These are phyloP conservation scores for Penicillium freii DNA, from an alignment of 2,329 filamentous ascomycete species.

Conservation along the genomic window DNA sequence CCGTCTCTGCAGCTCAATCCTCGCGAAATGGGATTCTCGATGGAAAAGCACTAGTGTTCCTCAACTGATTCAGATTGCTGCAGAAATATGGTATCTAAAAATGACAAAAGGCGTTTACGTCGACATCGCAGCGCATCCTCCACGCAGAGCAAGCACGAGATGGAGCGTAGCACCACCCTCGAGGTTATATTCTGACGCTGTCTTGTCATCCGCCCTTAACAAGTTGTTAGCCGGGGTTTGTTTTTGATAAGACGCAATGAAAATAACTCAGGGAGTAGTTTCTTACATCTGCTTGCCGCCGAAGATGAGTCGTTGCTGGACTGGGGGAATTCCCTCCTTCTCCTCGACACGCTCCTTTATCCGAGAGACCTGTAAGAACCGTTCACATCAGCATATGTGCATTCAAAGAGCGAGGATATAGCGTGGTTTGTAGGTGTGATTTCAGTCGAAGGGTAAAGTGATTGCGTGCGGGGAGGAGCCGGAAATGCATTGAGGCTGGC, in stretches of 20 bases:
- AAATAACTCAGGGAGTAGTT: not conserved
- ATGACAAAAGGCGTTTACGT: conserved; percentile 14
- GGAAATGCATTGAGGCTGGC: not conserved
- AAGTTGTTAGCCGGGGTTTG: not conserved
- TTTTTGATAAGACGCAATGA: not conserved
- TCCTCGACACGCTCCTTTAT: conserved; percentile 99
- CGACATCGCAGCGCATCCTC: conserved; percentile 52
- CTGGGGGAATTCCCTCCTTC: conserved; percentile 96
- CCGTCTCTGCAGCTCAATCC: not conserved
- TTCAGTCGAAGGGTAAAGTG: not conserved
- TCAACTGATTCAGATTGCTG: conserved; percentile 11
- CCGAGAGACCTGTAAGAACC: conserved; percentile 66
- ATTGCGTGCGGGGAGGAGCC: not conserved
- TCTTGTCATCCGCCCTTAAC: conserved; percentile 87
- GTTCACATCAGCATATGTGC: not conserved
- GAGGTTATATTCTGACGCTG: conserved; percentile 83
- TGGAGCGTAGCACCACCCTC: conserved; percentile 92
- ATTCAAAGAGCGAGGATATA: not conserved
- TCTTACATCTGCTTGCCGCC: conserved; percentile 95
- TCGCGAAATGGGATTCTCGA: not conserved
- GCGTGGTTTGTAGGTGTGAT: not conserved
- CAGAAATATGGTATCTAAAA: conserved; percentile 19
- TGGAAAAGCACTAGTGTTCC: not conserved
- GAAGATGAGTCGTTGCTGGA: conserved; percentile 93
- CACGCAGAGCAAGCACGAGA: conserved; percentile 89